phyloP scores from a whole-genome alignment of 257 asterid genomes.

The Nicotiana attenuata region DNA sequence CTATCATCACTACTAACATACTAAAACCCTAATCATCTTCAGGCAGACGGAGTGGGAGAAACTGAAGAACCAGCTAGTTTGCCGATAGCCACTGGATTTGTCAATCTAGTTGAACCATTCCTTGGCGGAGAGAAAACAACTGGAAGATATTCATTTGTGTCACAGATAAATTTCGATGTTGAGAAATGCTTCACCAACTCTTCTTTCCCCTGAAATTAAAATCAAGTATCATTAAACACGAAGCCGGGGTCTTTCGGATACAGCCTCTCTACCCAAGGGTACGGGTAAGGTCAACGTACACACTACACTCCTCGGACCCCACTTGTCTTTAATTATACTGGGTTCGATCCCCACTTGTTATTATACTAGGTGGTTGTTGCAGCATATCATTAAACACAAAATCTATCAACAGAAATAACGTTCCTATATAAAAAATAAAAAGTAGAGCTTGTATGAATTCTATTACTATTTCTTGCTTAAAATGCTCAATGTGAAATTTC shows the following conservation, averaged over 20 bases:
- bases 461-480: not conserved
- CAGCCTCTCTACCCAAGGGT: too few relatives aligned
- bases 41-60: not conserved
- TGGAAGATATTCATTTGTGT: constrained; percentile 9
- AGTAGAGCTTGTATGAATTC: not conserved
- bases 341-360: too few relatives aligned
- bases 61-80: not conserved
- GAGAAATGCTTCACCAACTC: constrained; percentile 18
- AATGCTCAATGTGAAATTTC: not conserved
- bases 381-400: not conserved
- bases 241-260: too few relatives aligned
- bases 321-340: too few relatives aligned
- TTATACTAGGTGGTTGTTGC: too few relatives aligned
- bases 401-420: not conserved
- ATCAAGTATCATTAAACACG: not conserved
- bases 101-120: constrained; percentile 1
- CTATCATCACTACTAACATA: not conserved
- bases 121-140: constrained; percentile 21
- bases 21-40: not conserved
- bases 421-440: not conserved
- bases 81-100: constrained; percentile 3
- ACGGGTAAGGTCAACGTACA: too few relatives aligned
- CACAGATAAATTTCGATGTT: constrained; percentile 7
- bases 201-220: constrained; percentile 15
- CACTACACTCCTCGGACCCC: too few relatives aligned